These are phyloP conservation scores for Escallonia rubra DNA, from an alignment of 129 eudicot genomes.

Conservation along the genomic window DNA sequence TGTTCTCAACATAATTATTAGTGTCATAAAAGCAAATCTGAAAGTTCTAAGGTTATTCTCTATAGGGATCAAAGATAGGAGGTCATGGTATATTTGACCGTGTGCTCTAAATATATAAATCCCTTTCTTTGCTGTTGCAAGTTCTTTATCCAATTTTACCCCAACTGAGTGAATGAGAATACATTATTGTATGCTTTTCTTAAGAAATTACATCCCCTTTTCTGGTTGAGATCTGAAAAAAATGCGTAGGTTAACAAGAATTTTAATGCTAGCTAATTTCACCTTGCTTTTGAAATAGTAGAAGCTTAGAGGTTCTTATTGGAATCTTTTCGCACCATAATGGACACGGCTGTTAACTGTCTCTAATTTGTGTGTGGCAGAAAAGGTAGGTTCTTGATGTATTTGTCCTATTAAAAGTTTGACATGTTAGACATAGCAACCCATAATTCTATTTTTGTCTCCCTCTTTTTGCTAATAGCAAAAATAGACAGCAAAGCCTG, in stretches of 20 bases:
- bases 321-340: not conserved
- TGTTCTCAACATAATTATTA: not conserved
- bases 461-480: too few relatives aligned
- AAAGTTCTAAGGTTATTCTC: not conserved
- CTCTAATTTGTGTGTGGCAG: too few relatives aligned
- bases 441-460: too few relatives aligned
- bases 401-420: too few relatives aligned
- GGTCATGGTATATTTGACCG: not conserved
- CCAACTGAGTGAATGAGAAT: not conserved
- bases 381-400: too few relatives aligned
- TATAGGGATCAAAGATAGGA: not conserved
- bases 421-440: too few relatives aligned
- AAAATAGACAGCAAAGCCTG: too few relatives aligned
- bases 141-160: conserved; percentile 1
- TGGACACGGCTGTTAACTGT: not conserved
- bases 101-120: not conserved
- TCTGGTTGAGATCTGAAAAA: not conserved
- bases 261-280: not conserved
- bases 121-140: not conserved
- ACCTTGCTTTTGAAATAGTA: not conserved
- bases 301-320: not conserved
- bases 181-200: not conserved
- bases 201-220: not conserved
- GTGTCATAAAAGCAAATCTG: not conserved
- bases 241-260: not conserved